phyloP scores from a whole-genome alignment of 106 monocot genomes.

The Hemerocallis citrina region DNA sequence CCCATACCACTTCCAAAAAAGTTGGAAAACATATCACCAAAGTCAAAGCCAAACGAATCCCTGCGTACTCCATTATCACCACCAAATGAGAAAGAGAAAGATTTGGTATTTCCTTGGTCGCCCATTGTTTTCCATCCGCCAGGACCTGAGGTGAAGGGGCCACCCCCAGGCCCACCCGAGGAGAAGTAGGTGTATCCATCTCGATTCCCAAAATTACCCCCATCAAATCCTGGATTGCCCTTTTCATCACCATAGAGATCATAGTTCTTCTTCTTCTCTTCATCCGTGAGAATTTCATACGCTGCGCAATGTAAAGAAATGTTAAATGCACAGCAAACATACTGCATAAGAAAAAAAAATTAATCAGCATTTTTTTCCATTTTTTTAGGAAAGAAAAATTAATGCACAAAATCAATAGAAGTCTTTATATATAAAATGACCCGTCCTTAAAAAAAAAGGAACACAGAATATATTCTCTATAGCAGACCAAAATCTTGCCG shows the following conservation, averaged over 20 bases:
- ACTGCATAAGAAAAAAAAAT: neutral
- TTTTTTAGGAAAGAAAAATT: neutral
- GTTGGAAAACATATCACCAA: constrained; percentile 72
- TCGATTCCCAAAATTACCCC: constrained; percentile 48
- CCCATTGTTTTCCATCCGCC: constrained; percentile 59
- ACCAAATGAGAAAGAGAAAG: constrained; percentile 87
- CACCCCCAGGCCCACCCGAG: constrained; percentile 35
- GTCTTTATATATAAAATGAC: neutral
- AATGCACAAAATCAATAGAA: neutral
- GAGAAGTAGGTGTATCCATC: constrained; percentile 67
- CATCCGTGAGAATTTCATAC: constrained; percentile 94
- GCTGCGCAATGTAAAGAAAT: constrained; percentile 25
- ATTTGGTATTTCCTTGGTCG: constrained; percentile 43
- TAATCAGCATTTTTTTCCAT: too few relatives aligned
- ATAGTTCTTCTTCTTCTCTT: constrained; percentile 95
- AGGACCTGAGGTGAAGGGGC: constrained; percentile 33
- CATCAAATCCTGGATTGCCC: constrained; percentile 40
- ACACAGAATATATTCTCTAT: too few relatives aligned
- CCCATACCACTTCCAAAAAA: constrained; percentile 51
- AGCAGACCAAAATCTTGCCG: too few relatives aligned
- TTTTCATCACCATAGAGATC: constrained; percentile 90
- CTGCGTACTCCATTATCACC: constrained; percentile 27
- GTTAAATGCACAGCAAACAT: neutral
- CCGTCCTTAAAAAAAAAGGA: neutral
- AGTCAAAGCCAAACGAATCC: constrained; percentile 54